Conservation (phyloP, 1,284 basidiomycete genomes). For the Cryptococcus amylolentus region DNA sequence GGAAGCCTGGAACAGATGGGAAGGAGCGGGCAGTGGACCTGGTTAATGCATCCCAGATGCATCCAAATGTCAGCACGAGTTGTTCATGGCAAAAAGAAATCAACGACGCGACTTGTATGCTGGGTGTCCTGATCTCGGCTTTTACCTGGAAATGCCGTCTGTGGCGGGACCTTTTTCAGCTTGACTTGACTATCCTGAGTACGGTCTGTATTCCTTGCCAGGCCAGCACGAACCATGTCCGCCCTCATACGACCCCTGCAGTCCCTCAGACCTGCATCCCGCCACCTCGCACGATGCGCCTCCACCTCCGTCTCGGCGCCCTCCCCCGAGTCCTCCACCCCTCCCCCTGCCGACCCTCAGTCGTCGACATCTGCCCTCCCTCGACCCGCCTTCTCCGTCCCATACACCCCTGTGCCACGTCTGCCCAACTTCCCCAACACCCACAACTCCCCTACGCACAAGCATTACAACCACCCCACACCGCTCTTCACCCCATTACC, state of each 20-base stretch:
- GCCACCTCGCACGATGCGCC: conserved; percentile 5
- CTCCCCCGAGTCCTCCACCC: neutral
- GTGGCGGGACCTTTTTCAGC: neutral
- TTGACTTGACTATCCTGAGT: conserved; percentile 1
- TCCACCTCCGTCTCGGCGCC: conserved; percentile 2
- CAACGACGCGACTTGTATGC: neutral
- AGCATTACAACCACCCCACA: conserved; percentile 39
- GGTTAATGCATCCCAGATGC: no score
- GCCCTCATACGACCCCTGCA: conserved; percentile 1
- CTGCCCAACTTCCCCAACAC: conserved; percentile 19
- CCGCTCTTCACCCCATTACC: conserved; percentile 18
- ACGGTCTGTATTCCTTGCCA: neutral
- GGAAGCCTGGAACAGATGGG: conserved; percentile 25
- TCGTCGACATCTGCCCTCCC: conserved; percentile 3
- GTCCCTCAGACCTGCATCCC: conserved; percentile 1
- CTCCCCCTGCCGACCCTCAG: neutral
- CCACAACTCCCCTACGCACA: conserved; percentile 23
- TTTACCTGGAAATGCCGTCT: neutral
- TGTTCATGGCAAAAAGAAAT: neutral
- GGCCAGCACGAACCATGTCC: neutral
- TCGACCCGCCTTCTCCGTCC: conserved; percentile 16
- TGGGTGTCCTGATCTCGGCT: neutral
- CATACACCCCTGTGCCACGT: conserved; percentile 27
- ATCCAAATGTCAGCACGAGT: no score
- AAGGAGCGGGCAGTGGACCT: neutral